phyloP scores from a whole-genome alignment of 805 yeast species.

The Candida dajiaensis region DNA sequence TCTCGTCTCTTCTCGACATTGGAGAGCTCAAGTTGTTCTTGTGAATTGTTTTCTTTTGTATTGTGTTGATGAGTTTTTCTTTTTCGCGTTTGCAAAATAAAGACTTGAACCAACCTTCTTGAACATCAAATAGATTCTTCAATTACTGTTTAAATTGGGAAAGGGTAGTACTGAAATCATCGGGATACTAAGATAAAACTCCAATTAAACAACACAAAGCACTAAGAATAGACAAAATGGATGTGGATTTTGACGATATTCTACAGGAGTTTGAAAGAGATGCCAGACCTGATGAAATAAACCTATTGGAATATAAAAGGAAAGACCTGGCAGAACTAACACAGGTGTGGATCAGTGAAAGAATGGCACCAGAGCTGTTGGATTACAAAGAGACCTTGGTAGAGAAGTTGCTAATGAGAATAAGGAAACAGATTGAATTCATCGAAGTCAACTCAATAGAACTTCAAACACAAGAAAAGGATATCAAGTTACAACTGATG shows the following conservation, averaged over 20 bases:
- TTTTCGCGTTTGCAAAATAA: too few species aligned
- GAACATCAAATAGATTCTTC: too few species aligned
- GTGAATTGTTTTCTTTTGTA: constrained; percentile 2
- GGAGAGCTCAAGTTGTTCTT: background rate
- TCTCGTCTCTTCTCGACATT: constrained; percentile 31
- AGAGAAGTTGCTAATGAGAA: constrained; percentile 47
- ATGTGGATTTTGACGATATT: constrained; percentile 56
- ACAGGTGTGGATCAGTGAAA: constrained; percentile 74
- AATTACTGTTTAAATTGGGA: too few species aligned
- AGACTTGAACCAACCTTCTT: too few species aligned
- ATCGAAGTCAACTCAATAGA: constrained; percentile 78
- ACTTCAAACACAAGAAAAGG: constrained; percentile 54
- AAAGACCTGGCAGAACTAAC: constrained; percentile 41
- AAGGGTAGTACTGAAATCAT: too few species aligned
- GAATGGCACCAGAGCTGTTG: constrained; percentile 82
- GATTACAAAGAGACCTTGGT: constrained; percentile 63
- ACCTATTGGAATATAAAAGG: constrained; percentile 20
- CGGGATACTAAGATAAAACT: too few species aligned
- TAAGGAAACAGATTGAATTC: constrained; percentile 66
- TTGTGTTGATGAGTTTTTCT: background rate
- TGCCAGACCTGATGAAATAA: constrained; percentile 27
- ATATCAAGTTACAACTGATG: constrained; percentile 72
- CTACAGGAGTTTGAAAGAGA: constrained; percentile 57
- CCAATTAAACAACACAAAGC: too few species aligned
- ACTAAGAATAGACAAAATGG: background rate